Evolutionary conservation across 306 rosid genomes (phyloP).

Genomic region (Cicer cuneatum): DNA sequence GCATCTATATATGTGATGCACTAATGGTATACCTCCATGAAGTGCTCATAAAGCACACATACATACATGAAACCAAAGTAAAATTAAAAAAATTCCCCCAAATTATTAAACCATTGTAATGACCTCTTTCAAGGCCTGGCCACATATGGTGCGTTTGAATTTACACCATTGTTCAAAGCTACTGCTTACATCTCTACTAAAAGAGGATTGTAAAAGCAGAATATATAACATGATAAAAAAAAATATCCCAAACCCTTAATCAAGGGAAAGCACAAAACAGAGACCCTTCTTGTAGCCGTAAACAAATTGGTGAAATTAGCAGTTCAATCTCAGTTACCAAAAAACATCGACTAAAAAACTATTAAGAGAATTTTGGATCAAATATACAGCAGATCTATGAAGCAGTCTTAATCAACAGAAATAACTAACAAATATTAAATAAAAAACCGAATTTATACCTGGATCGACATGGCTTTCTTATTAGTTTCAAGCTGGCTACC

Average conservation of each 20-base stretch:
- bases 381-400: background rate
- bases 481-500: slow-evolving; percentile 91
- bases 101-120: background rate
- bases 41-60: background rate
- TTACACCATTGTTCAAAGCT: background rate
- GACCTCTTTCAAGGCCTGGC: too few relatives aligned
- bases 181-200: background rate
- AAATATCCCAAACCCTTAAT: background rate
- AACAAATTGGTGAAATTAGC: background rate
- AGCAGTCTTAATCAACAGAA: background rate
- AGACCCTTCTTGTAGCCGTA: background rate
- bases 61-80: background rate
- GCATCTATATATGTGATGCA: background rate
- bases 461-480: slow-evolving; percentile 85
- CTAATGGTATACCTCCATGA: background rate
- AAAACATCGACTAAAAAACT: background rate
- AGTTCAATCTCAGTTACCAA: background rate
- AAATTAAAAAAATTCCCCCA: background rate
- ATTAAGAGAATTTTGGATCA: background rate
- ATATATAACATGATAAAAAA: background rate
- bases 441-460: slow-evolving; percentile 51
- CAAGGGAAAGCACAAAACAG: background rate
- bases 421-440: background rate
- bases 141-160: background rate
- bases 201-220: background rate